These are phyloP conservation scores for Stylonectria norvegica DNA, from an alignment of 2,329 filamentous ascomycete species.

Conservation along the genomic window DNA sequence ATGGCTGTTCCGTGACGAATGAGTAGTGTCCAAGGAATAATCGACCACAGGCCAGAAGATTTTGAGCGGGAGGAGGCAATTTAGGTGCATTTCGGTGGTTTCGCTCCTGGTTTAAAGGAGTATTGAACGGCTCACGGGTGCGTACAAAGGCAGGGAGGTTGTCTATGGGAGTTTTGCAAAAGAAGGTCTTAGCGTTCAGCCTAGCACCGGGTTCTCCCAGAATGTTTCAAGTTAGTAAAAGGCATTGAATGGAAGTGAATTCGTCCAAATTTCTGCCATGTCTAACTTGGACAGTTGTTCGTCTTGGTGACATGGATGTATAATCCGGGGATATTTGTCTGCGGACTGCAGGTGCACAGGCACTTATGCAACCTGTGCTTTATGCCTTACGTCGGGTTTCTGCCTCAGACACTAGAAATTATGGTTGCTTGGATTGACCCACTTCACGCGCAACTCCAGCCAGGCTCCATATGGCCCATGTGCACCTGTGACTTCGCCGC, in stretches of 20 bases:
- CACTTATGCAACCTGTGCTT: background rate
- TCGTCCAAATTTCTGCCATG: too few species aligned
- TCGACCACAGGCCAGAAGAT: background rate
- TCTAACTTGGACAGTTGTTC: too few species aligned
- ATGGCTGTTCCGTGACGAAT: conserved; percentile 84
- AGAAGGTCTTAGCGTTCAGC: too few species aligned
- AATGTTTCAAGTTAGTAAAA: background rate
- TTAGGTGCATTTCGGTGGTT: too few species aligned
- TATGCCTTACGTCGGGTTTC: conserved; percentile 9
- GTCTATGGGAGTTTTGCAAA: too few species aligned
- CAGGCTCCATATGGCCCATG: conserved; percentile 5
- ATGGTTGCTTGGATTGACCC: conserved; percentile 10
- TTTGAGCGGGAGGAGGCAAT: too few species aligned
- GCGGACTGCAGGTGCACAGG: background rate
- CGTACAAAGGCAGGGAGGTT: too few species aligned
- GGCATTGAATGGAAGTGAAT: background rate
- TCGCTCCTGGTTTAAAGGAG: too few species aligned
- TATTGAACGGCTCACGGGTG: too few species aligned
- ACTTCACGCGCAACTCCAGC: conserved; percentile 2
- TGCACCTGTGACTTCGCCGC: conserved; percentile 6
- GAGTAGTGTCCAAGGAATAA: conserved; percentile 6
- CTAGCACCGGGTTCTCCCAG: too few species aligned
- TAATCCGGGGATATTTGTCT: too few species aligned
- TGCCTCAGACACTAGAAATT: conserved; percentile 30
- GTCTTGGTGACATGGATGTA: too few species aligned